A percentile compares a stretch with the other conserved stretches of the same genome.
Evolutionary conservation across 2,329 filamentous ascomycete species (phyloP).

Genomic region (Trichothecium roseum): DNA sequence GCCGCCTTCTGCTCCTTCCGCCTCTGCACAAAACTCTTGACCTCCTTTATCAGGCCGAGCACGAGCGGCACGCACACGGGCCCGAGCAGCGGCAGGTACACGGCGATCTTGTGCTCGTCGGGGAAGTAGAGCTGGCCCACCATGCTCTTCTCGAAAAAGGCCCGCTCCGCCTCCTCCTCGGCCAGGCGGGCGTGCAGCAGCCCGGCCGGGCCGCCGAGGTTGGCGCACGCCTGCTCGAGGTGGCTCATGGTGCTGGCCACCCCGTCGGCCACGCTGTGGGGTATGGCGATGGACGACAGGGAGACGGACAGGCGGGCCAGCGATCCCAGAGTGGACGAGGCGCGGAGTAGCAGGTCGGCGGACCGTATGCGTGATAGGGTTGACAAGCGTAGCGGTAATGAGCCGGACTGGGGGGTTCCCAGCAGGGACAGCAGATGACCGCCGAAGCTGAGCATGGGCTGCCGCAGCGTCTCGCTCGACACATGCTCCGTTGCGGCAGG

Average conservation of each 20-base stretch:
- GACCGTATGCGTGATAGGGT: constrained; percentile 79
- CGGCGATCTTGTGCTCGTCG: constrained; percentile 94
- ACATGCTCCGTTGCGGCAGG: constrained; percentile 39
- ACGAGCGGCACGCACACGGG: constrained; percentile 84
- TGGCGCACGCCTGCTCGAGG: constrained; percentile 65
- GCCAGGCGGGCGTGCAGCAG: constrained; percentile 74
- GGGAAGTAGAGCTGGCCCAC: constrained; percentile 98
- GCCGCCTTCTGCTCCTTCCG: constrained; percentile 32
- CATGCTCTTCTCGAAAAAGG: constrained; percentile 99
- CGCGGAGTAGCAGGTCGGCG: constrained; percentile 74
- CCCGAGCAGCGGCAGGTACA: constrained; percentile 84
- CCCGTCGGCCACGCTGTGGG: constrained; percentile 73
- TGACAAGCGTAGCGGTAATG: constrained; percentile 74
- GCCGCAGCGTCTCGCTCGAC: constrained; percentile 55
- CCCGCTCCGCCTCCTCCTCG: constrained; percentile 79
- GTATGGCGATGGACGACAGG: constrained; percentile 84
- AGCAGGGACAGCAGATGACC: constrained; percentile 82
- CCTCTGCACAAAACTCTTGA: constrained; percentile 50
- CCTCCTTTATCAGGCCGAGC: constrained; percentile 73
- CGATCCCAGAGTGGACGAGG: constrained; percentile 88
- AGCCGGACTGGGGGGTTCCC: constrained; percentile 73
- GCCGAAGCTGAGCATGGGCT: constrained; percentile 81
- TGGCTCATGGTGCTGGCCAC: constrained; percentile 72
- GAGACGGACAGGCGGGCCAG: constrained; percentile 76
- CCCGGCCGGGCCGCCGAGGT: constrained; percentile 55